Percentiles rank a stretch among this genome's conserved stretches.
These are phyloP conservation scores for Globisporangium echinulatum DNA, from an alignment of 352 stramenopile genomes.

Conservation along the genomic window DNA sequence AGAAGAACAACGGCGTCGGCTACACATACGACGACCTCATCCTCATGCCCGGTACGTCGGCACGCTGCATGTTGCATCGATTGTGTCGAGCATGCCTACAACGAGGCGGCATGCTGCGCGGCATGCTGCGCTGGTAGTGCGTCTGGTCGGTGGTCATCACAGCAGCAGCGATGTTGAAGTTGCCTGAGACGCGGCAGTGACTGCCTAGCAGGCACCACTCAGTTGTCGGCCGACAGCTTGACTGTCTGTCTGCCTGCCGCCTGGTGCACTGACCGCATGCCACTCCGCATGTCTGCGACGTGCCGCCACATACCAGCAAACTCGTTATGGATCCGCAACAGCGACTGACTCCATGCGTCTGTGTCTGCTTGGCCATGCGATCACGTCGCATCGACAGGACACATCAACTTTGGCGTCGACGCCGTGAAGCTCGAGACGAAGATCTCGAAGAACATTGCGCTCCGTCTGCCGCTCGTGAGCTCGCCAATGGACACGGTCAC, in stretches of 20 bases:
- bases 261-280: too few relatives aligned
- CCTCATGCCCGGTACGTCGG: conserved; percentile 44
- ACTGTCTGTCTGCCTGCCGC: too few relatives aligned
- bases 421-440: conserved; percentile 94
- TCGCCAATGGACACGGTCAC: conserved; percentile 99
- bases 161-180: conserved; percentile 14
- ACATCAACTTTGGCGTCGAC: conserved; percentile 93
- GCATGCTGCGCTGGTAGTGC: background rate
- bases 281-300: background rate
- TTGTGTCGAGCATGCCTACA: background rate
- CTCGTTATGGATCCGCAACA: background rate
- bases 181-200: conserved; percentile 7
- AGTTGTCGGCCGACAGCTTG: background rate
- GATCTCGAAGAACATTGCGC: conserved; percentile 91
- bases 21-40: conserved; percentile 78
- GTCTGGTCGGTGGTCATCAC: background rate
- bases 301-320: background rate
- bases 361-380: background rate
- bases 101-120: conserved; percentile 14
- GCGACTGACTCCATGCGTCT: background rate
- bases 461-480: conserved; percentile 95
- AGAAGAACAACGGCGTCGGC: conserved; percentile 76
- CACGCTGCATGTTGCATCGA: background rate
- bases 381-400: conserved; percentile 24
- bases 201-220: background rate